Evolutionary conservation across 352 stramenopile species (phyloP), one percentile per base, ranked within the genome.

Genomic region (Aphanomyces cochlioides): DNA sequence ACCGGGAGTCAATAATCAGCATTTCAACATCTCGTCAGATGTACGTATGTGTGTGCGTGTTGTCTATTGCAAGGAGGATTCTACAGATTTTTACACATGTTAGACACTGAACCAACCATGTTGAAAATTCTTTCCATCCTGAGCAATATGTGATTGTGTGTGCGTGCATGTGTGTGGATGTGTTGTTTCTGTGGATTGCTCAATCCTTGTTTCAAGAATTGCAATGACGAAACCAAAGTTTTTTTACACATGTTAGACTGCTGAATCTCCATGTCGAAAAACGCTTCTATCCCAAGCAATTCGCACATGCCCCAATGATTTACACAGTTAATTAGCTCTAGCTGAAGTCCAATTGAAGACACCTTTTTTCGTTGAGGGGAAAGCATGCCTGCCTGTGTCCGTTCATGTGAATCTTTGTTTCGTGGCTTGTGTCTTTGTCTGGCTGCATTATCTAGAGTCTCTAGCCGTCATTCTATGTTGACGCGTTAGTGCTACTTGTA

Each of bases 321-420:
- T 66, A 69, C 64, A 84, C 75, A 90, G 80, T 88, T 90, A 93
- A n/a, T 93, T 93, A 93, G 86, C 86, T 93, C 86, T 93, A 93
- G 81, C 84, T 83, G 84, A 93, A 90, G 72, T 71, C 86, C 80
- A 88, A 86, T 87, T 81, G 84, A 87, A 89, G 67, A 79, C 39
- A 70, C 13, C 47, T 34, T 76, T 45, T 48, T 69, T 75, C 70
- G 59, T 73, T 88, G 80, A 88, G 79, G 80, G 80, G 58, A 61
- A 39, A 15, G 28, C 39, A 58, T 59, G 40, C 48, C 15, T 56
- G 39, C 43, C 3, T 36, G 1, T 59, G 28, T 59, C 0, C 12
- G 38, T 63, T 63, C 21, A 2, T 50, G 43, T 50, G 43, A 12
- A 50, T 50, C 40, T 66, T 15, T 56, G 5, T 5, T 7, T 34